Evolutionary conservation across 1,284 basidiomycete genomes (phyloP).

Genomic region (Ganoderma boninense): DNA sequence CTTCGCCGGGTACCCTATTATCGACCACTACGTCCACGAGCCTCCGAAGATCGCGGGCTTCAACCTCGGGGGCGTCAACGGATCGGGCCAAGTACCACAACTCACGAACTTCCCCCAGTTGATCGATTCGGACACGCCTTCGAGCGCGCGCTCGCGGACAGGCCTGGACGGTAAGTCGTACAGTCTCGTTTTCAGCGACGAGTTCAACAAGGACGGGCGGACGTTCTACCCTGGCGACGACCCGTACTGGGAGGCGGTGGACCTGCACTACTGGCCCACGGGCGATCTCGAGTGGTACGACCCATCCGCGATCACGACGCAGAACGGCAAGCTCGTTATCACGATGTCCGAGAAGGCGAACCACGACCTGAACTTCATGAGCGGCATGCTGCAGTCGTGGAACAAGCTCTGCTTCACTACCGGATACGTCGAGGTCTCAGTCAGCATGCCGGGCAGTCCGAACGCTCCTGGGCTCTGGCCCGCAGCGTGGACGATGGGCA

Average conservation of each 20-base stretch:
- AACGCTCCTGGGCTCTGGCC: slow-evolving; percentile 78
- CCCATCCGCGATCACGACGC: slow-evolving; percentile 75
- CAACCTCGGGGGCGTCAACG: slow-evolving; percentile 81
- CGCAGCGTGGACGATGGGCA: slow-evolving; percentile 58
- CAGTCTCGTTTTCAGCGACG: slow-evolving; percentile 90
- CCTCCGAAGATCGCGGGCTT: slow-evolving; percentile 53
- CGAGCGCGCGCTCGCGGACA: slow-evolving; percentile 50
- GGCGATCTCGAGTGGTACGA: slow-evolving; percentile 89
- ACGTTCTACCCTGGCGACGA: slow-evolving; percentile 84
- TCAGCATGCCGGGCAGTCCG: slow-evolving; percentile 83
- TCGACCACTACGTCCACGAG: slow-evolving; percentile 54
- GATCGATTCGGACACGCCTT: slow-evolving; percentile 78
- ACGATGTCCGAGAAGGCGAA: slow-evolving; percentile 69
- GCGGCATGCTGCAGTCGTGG: slow-evolving; percentile 86
- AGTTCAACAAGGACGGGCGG: slow-evolving; percentile 85
- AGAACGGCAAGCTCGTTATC: slow-evolving; percentile 79
- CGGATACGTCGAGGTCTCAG: slow-evolving; percentile 84
- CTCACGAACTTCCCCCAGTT: slow-evolving; percentile 63
- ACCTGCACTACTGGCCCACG: slow-evolving; percentile 84
- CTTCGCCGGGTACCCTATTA: slow-evolving; percentile 85
- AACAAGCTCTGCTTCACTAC: slow-evolving; percentile 96
- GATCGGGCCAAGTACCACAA: slow-evolving; percentile 73
- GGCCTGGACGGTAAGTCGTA: slow-evolving; percentile 81
- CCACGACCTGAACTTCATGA: slow-evolving; percentile 82
- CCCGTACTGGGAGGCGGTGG: slow-evolving; percentile 79